Evolutionary conservation across 1,284 basidiomycete species (phyloP).

Genomic region (Neonothopanus nambi): DNA sequence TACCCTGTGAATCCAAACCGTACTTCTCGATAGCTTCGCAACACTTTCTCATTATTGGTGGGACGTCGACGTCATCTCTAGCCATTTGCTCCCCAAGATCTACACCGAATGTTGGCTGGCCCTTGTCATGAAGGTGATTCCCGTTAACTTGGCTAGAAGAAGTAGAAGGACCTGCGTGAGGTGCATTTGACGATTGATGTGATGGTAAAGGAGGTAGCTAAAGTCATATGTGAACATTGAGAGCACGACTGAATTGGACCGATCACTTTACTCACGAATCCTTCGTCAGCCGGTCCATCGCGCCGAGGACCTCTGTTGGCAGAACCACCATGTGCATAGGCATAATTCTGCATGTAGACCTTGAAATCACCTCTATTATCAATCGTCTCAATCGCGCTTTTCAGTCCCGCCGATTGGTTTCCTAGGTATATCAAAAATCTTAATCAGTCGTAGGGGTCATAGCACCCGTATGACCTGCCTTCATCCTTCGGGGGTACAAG

Average conservation of each 20-base stretch:
- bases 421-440: neutral
- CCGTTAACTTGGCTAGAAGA: constrained; percentile 34
- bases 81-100: constrained; percentile 91
- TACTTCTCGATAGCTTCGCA: constrained; percentile 90
- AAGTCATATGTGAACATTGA: constrained; percentile 1
- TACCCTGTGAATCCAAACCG: constrained; percentile 83
- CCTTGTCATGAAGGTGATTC: constrained; percentile 55
- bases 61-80: constrained; percentile 88
- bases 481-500: constrained; percentile 76
- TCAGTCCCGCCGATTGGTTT: constrained; percentile 61
- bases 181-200: constrained; percentile 35
- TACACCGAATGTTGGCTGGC: constrained; percentile 84
- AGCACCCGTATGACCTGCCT: constrained; percentile 42
- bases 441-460: neutral
- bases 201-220: constrained; percentile 65
- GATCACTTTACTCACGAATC: constrained; percentile 63
- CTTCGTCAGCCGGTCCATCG: constrained; percentile 84
- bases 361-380: constrained; percentile 96
- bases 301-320: constrained; percentile 71
- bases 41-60: constrained; percentile 87
- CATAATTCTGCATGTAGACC: constrained; percentile 96
- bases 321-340: constrained; percentile 72
- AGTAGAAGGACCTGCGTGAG: constrained; percentile 27
- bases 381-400: constrained; percentile 85
- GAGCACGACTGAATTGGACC: constrained; percentile 11